These are phyloP conservation scores for Chalciporus sp. DNA, from an alignment of 1,284 basidiomycete species.

Conservation along the genomic window DNA sequence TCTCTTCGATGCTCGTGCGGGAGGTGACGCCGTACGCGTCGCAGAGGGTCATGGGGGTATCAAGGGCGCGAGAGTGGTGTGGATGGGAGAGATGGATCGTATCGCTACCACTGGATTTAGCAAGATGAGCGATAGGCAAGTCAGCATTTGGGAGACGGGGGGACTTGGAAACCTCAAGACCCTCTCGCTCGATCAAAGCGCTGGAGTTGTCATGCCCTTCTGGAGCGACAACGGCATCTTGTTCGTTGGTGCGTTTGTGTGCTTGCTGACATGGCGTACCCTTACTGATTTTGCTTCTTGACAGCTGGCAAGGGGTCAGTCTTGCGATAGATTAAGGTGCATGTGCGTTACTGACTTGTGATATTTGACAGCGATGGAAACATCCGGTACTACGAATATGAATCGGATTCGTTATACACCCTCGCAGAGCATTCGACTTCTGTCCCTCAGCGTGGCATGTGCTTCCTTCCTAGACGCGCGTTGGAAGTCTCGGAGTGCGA, in stretches of 20 bases:
- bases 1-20: slow-evolving; percentile 86
- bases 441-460: slow-evolving; percentile 95
- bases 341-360: background rate
- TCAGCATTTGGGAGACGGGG: slow-evolving; percentile 85
- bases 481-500: slow-evolving; percentile 91
- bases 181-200: slow-evolving; percentile 80
- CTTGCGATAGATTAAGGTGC: slow-evolving; percentile 2
- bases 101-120: slow-evolving; percentile 95
- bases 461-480: slow-evolving; percentile 90
- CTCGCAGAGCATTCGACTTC: slow-evolving; percentile 89
- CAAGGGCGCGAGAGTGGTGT: slow-evolving; percentile 88
- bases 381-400: slow-evolving; percentile 95
- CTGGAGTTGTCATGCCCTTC: slow-evolving; percentile 97
- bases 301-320: slow-evolving; percentile 75
- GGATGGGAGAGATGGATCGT: slow-evolving; percentile 89
- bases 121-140: slow-evolving; percentile 92
- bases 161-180: slow-evolving; percentile 76
- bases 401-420: slow-evolving; percentile 80
- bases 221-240: slow-evolving; percentile 94
- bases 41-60: slow-evolving; percentile 91
- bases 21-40: slow-evolving; percentile 78
- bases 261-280: background rate
- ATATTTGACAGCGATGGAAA: slow-evolving; percentile 75
- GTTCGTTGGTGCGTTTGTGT: slow-evolving; percentile 71
- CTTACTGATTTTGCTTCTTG: slow-evolving; percentile 1